Percentiles rank a stretch among this genome's conserved stretches.
Evolutionary conservation across 2,329 filamentous ascomycete genomes (phyloP).

Genomic region (Claviceps pazoutovae): DNA sequence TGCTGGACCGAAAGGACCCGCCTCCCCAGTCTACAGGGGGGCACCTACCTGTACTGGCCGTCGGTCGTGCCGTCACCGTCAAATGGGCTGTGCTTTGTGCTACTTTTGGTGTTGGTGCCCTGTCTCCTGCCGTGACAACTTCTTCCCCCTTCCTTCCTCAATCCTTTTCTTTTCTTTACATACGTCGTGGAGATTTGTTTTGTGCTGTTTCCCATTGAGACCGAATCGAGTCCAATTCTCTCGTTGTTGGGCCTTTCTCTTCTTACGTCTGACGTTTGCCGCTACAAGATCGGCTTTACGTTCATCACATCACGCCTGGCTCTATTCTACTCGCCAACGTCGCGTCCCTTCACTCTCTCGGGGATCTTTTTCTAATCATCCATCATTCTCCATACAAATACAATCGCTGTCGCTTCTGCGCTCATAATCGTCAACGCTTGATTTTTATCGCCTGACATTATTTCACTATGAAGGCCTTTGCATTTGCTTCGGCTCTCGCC

Average conservation of each 20-base stretch:
- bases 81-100: not conserved
- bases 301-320: slow-evolving; percentile 2
- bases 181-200: not conserved
- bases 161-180: not conserved
- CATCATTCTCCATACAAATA: slow-evolving; percentile 1
- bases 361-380: slow-evolving; percentile 1
- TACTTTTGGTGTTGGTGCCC: not conserved
- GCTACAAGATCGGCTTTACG: slow-evolving; percentile 4
- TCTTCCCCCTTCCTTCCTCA: not conserved
- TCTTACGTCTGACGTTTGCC: slow-evolving; percentile 7
- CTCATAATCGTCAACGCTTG: not conserved
- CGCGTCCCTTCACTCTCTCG: slow-evolving; percentile 9
- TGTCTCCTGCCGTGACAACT: not conserved
- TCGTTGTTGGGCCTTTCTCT: slow-evolving; percentile 22
- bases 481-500: slow-evolving; percentile 34
- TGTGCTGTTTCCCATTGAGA: slow-evolving; percentile 5
- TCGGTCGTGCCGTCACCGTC: no score
- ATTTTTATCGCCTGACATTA: slow-evolving; percentile 7
- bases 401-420: not conserved
- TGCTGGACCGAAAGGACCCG: no score
- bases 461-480: slow-evolving; percentile 34
- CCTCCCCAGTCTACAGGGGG: no score
- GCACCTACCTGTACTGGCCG: no score
- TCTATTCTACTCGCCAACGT: slow-evolving; percentile 2
- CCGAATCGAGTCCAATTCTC: slow-evolving; percentile 17